These are phyloP conservation scores for Didymella sp. DNA, from an alignment of 2,329 filamentous ascomycete genomes.

Conservation along the genomic window DNA sequence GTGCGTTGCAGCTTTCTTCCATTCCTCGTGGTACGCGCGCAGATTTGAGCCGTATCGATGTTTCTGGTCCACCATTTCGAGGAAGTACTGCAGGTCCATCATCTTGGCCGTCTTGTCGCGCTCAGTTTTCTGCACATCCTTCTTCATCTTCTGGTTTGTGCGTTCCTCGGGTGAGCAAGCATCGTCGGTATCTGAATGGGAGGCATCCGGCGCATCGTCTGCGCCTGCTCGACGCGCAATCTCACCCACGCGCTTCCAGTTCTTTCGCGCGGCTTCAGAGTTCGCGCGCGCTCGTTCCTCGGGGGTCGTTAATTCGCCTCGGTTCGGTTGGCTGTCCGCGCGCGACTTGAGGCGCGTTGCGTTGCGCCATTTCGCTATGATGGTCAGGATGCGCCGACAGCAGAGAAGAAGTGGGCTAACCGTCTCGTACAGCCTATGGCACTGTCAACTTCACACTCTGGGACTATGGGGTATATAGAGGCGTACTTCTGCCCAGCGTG, in stretches of 20 bases:
- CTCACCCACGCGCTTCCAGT: constrained; percentile 77
- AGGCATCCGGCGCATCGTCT: constrained; percentile 64
- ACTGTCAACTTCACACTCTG: constrained; percentile 4
- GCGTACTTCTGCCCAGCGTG: constrained; percentile 71
- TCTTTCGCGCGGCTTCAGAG: constrained; percentile 62
- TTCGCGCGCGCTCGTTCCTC: constrained; percentile 38
- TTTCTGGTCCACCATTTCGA: constrained; percentile 84
- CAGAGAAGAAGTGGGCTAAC: constrained; percentile 36
- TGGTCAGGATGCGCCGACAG: constrained; percentile 36
- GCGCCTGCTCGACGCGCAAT: constrained; percentile 75
- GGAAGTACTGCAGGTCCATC: constrained; percentile 86
- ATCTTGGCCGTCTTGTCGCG: constrained; percentile 73
- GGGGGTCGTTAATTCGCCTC: constrained; percentile 27
- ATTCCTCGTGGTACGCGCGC: constrained; percentile 80
- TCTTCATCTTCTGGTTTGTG: constrained; percentile 43
- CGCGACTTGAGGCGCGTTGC: constrained; percentile 56
- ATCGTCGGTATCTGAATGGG: constrained; percentile 54
- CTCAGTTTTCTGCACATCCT: constrained; percentile 61
- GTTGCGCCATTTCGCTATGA: constrained; percentile 60
- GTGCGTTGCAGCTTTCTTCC: constrained; percentile 77
- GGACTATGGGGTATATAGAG: background rate
- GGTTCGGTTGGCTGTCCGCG: constrained; percentile 40
- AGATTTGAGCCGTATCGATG: constrained; percentile 88
- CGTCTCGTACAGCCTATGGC: constrained; percentile 59
- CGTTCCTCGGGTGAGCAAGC: constrained; percentile 45